These are phyloP conservation scores for Lolium rigidum DNA, from an alignment of 176 grass and related monocot species.

Conservation along the genomic window DNA sequence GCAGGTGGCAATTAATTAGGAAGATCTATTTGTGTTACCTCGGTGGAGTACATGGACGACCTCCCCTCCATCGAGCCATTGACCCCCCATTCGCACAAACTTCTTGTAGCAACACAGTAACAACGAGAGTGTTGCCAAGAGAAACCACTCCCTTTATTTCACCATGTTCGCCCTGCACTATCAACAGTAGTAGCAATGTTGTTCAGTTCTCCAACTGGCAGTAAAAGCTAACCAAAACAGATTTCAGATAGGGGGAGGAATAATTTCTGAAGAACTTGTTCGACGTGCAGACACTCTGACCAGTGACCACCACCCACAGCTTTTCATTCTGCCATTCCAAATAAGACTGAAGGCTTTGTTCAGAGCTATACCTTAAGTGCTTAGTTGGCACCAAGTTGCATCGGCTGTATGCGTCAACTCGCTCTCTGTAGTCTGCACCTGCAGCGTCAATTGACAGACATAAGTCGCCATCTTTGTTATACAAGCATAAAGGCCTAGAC, in stretches of 20 bases:
- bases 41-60: constrained; percentile 20
- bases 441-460: constrained; percentile 22
- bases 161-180: not conserved
- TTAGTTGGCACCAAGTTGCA: not conserved
- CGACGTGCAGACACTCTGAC: not conserved
- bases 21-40: constrained; percentile 30
- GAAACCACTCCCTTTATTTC: not conserved
- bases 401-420: constrained; percentile 2
- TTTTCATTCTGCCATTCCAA: not conserved
- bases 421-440: constrained; percentile 31
- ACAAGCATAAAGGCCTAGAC: constrained; percentile 24
- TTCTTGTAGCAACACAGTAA: not conserved
- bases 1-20: constrained; percentile 38
- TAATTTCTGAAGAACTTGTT: not conserved
- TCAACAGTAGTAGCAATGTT: constrained; percentile 11
- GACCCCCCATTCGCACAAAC: not conserved
- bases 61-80: not conserved
- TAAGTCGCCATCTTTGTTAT: constrained; percentile 40
- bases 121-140: not conserved
- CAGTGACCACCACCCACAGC: constrained; percentile 21
- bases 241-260: not conserved
- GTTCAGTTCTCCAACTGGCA: not conserved
- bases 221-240: not conserved
- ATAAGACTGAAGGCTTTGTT: constrained; percentile 17
- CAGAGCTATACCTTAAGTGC: constrained; percentile 5